Conservation (phyloP, 108 stramenopile genomes). For the Fragilaria crotonensis region DNA sequence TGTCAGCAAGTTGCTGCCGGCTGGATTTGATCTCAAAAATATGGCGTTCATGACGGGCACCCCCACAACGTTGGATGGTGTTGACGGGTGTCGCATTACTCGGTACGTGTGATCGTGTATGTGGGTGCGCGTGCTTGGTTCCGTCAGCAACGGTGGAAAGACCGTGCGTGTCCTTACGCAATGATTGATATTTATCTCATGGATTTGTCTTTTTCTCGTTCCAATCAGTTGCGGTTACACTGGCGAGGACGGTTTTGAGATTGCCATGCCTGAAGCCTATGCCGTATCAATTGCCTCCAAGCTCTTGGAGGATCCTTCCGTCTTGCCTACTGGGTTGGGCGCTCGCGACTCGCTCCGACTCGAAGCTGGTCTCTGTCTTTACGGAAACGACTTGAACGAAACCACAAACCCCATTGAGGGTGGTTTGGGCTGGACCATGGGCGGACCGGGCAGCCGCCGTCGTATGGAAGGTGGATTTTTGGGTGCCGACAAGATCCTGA, state of each 20-base stretch:
- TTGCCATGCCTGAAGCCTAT: conserved; percentile 76
- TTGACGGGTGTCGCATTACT: conserved; percentile 90
- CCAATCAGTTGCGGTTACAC: conserved; percentile 95
- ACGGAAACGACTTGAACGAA: conserved; percentile 96
- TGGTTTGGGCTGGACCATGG: conserved; percentile 92
- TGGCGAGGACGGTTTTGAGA: conserved; percentile 99
- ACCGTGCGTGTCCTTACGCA: conserved; percentile 1
- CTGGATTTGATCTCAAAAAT: conserved; percentile 64
- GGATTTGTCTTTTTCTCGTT: background rate
- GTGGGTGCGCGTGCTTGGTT: conserved; percentile 2
- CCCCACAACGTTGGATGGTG: conserved; percentile 79
- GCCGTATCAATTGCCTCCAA: conserved; percentile 76
- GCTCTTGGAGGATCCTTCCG: conserved; percentile 65
- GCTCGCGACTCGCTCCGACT: conserved; percentile 97
- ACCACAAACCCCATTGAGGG: conserved; percentile 92
- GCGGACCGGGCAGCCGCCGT: conserved; percentile 81
- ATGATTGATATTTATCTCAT: too few relatives aligned
- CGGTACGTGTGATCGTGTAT: conserved; percentile 29
- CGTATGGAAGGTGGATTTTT: conserved; percentile 90
- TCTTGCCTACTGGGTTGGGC: conserved; percentile 92
- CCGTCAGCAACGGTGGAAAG: background rate
- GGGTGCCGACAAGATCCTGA: conserved; percentile 89
- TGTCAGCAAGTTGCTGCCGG: conserved; percentile 70
- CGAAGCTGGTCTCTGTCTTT: conserved; percentile 98
- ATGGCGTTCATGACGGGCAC: conserved; percentile 96